Conservation (phyloP, 2,329 filamentous ascomycete genomes). For the Epichloe festucae region DNA sequence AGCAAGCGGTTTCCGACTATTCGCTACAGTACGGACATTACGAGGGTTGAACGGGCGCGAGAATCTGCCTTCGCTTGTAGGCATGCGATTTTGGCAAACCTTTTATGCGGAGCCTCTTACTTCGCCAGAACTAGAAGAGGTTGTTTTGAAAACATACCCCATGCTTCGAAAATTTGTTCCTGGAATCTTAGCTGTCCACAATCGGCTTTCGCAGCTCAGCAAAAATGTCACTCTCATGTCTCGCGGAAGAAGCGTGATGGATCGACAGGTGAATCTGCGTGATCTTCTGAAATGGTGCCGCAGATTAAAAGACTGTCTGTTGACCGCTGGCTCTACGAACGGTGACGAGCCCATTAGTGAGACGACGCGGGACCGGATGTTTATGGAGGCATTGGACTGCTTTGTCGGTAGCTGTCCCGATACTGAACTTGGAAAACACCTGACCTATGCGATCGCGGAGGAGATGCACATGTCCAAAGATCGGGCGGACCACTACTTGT, state of each 20-base stretch:
- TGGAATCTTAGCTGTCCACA: conserved; percentile 47
- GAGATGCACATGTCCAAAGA: conserved; percentile 79
- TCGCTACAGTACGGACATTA: conserved; percentile 78
- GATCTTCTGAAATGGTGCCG: conserved; percentile 90
- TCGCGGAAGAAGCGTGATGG: conserved; percentile 29
- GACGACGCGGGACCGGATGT: conserved; percentile 65
- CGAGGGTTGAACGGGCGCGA: conserved; percentile 53
- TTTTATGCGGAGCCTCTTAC: conserved; percentile 56
- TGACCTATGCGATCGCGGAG: conserved; percentile 65
- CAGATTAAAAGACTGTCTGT: conserved; percentile 55
- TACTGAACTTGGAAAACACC: conserved; percentile 40
- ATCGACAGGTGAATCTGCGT: conserved; percentile 50
- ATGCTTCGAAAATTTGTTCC: conserved; percentile 49
- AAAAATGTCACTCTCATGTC: conserved; percentile 26
- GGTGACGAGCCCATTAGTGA: conserved; percentile 62
- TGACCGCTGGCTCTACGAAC: conserved; percentile 46
- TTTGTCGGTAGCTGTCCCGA: conserved; percentile 74
- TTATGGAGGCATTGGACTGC: conserved; percentile 85
- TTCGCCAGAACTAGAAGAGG: conserved; percentile 57
- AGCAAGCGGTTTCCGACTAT: conserved; percentile 72
- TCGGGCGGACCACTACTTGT: conserved; percentile 64
- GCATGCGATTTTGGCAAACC: conserved; percentile 72
- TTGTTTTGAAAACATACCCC: conserved; percentile 61
- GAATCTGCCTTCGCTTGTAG: conserved; percentile 62
- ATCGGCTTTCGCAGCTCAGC: conserved; percentile 37